Percentiles rank a stretch among this genome's conserved stretches.
phyloP scores from a whole-genome alignment of 805 yeast genomes.

The Ogataea pini region DNA sequence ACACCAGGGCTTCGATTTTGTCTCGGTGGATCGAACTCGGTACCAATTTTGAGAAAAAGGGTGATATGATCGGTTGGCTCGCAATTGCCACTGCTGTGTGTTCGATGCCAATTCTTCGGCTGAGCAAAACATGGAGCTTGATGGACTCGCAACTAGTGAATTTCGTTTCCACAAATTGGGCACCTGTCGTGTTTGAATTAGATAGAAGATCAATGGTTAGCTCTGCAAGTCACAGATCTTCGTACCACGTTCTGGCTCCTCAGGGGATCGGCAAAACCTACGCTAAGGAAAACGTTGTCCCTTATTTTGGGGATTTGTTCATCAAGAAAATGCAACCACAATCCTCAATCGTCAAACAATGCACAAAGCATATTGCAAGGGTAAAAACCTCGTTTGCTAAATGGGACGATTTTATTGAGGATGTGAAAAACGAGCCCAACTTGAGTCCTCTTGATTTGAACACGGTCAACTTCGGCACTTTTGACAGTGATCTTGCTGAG shows the following conservation, averaged over 20 bases:
- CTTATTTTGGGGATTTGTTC: constrained; percentile 86
- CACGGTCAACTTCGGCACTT: constrained; percentile 2
- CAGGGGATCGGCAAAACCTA: constrained; percentile 80
- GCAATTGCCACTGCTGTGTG: constrained; percentile 84
- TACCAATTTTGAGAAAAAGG: constrained; percentile 68
- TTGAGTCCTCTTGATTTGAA: constrained; percentile 18
- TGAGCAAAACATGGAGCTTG: constrained; percentile 71
- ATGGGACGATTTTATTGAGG: constrained; percentile 74
- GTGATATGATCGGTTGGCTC: constrained; percentile 94
- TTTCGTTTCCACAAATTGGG: constrained; percentile 79
- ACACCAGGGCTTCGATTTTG: constrained; percentile 61
- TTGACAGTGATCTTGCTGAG: constrained; percentile 11
- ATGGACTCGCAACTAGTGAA: constrained; percentile 62
- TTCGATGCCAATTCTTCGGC: constrained; percentile 77
- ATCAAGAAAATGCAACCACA: constrained; percentile 46
- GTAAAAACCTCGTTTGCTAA: constrained; percentile 72
- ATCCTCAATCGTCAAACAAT: constrained; percentile 42
- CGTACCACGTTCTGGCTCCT: constrained; percentile 78
- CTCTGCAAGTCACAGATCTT: constrained; percentile 56
- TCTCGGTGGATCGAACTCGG: constrained; percentile 88
- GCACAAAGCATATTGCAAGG: constrained; percentile 65
- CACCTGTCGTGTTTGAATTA: constrained; percentile 86
- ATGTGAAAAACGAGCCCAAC: constrained; percentile 46
- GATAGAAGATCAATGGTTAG: constrained; percentile 70
- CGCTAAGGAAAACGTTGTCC: constrained; percentile 76